These are phyloP conservation scores for Candida peoriensis DNA, from an alignment of 805 yeast genomes.

Conservation along the genomic window DNA sequence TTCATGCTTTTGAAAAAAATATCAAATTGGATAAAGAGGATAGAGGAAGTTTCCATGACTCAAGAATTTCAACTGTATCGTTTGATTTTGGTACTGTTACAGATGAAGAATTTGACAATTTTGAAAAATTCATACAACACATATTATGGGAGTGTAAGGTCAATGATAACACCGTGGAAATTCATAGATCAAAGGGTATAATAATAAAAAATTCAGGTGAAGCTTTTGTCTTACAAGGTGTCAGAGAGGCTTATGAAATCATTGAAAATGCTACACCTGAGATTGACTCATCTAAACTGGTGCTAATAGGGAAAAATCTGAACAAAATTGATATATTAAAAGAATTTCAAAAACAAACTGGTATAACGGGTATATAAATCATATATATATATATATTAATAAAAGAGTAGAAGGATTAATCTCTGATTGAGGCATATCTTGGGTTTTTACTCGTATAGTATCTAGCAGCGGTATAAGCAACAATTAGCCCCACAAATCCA, in stretches of 20 bases:
- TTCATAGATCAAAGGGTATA: conserved; percentile 82
- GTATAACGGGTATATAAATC: conserved; percentile 3
- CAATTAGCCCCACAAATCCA: conserved; percentile 14
- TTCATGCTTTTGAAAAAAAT: conserved; percentile 67
- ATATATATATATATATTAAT: neutral
- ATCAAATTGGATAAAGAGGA: conserved; percentile 21
- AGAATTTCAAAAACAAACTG: conserved; percentile 26
- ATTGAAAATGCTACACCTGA: conserved; percentile 40
- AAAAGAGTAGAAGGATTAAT: conserved; percentile 1
- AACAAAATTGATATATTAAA: conserved; percentile 28
- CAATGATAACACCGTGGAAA: conserved; percentile 45
- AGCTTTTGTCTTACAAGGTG: conserved; percentile 64
- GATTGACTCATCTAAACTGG: conserved; percentile 48
- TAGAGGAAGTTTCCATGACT: conserved; percentile 39
- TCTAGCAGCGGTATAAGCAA: conserved; percentile 16
- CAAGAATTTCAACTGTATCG: conserved; percentile 49
- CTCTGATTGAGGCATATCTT: conserved; percentile 25
- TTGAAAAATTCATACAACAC: conserved; percentile 63
- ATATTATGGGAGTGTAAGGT: conserved; percentile 68
- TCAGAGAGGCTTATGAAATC: conserved; percentile 85
- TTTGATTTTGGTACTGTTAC: conserved; percentile 36
- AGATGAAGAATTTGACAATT: conserved; percentile 32
- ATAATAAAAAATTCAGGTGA: conserved; percentile 36
- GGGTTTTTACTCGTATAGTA: conserved; percentile 6
- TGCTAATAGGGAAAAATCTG: conserved; percentile 70